These are phyloP conservation scores for Neckera pumila DNA, from an alignment of 225 moss, liverwort and hornwort genomes.

Conservation along the genomic window DNA sequence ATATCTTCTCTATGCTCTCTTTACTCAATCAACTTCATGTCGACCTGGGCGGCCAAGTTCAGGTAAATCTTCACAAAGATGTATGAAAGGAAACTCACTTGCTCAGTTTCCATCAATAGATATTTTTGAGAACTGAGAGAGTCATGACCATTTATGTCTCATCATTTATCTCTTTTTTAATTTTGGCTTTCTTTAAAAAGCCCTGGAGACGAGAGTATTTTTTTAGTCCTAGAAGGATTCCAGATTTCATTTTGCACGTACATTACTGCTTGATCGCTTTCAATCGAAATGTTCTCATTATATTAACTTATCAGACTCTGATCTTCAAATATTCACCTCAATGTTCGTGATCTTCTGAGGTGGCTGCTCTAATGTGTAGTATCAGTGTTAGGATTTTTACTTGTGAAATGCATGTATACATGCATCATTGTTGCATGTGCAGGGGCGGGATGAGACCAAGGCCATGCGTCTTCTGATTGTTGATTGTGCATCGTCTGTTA, in stretches of 20 bases:
- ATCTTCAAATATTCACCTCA: not conserved
- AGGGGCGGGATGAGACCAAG: conserved; percentile 24
- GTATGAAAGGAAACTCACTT: not conserved
- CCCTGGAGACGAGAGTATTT: not conserved
- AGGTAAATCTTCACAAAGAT: not conserved
- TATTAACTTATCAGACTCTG: not conserved
- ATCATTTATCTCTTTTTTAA: not conserved
- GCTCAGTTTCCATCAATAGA: not conserved
- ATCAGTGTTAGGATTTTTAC: not conserved
- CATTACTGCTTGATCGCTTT: not conserved
- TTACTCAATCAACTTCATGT: conserved; percentile 62
- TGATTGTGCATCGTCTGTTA: conserved; percentile 77
- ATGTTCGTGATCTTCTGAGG: not conserved
- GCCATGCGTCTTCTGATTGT: conserved; percentile 66
- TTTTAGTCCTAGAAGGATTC: not conserved
- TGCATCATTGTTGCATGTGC: not conserved
- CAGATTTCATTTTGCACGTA: not conserved
- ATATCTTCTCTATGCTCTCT: conserved; percentile 60
- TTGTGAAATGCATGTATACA: not conserved
- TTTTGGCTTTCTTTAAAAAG: not conserved
- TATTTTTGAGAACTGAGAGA: not conserved
- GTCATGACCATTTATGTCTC: not conserved
- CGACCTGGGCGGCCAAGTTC: conserved; percentile 22
- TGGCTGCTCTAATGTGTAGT: not conserved
- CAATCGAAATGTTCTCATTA: not conserved